Evolutionary conservation across 2,329 filamentous ascomycete species (phyloP), one percentile per base, ranked within the genome.

Genomic region (Pseudogymnoascus pannorum): DNA sequence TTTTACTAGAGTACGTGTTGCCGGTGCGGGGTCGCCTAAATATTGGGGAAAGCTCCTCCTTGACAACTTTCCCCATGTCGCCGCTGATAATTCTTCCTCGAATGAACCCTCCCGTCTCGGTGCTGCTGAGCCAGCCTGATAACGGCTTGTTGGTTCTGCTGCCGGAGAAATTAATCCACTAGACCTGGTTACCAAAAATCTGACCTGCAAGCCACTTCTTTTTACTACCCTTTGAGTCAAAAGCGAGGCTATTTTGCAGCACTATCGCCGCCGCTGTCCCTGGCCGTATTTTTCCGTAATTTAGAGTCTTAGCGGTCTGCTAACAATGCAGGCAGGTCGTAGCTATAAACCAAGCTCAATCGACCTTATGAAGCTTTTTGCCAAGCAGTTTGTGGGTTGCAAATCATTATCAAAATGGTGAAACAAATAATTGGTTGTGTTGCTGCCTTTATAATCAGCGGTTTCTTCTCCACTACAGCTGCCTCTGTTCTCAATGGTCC

Each of bases 21-120:
- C 44, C 44, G 44, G 44, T 54, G 44, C 44, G 44, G 44, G 44
- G 44, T 54, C 44, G n/a, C 44, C 14, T 54, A 54, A 54, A 54
- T 12, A 18, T 54, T 54, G 44, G 44, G 44, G 44, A 54, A 51
- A 51, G 44, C 44, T 54, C 44, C 44, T 54, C 44, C 44, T 11
- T 16, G 24, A 31, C 24, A 54, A 54, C 44, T 54, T 18, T 8
- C 44, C 29, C 9, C 24, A 2, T 54, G 24, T 24, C 24, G n/a
- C 24, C 11, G 44, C 16, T 24, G 24, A 48, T 54, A 54, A 54
- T 54, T 54, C 24, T 54, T 54, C 44, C 44, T 54, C 44, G 44
- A 54, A 54, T 54, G 44, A 18, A 8, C 44, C 44, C 16, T n/a
- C 44, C 44, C 14, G 24, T 29, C 24, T 12, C 8, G 1, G 8